Percentiles rank a stretch among this genome's conserved stretches.
phyloP scores from a whole-genome alignment of 2,329 filamentous ascomycete genomes.

The Colletotrichum noveboracense region DNA sequence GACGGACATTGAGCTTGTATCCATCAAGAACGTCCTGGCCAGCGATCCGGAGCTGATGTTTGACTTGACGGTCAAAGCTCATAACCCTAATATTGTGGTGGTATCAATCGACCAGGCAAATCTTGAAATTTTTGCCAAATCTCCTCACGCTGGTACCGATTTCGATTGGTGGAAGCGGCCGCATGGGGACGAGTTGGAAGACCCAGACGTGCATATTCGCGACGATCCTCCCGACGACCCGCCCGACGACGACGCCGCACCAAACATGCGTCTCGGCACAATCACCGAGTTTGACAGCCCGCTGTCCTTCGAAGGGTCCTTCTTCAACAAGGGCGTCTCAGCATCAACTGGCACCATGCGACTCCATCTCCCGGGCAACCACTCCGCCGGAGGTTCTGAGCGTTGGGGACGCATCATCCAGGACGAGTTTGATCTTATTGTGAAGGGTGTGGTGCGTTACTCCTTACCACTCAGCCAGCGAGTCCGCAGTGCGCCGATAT shows the following conservation, averaged over 20 bases:
- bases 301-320: constrained; percentile 86
- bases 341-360: constrained; percentile 84
- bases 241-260: constrained; percentile 69
- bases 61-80: constrained; percentile 83
- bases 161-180: constrained; percentile 63
- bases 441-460: constrained; percentile 91
- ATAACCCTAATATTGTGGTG: constrained; percentile 92
- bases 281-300: constrained; percentile 88
- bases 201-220: constrained; percentile 23
- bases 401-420: constrained; percentile 91
- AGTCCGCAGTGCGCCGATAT: constrained; percentile 63
- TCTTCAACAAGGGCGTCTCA: constrained; percentile 76
- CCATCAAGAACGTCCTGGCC: constrained; percentile 88
- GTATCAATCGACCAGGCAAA: constrained; percentile 88
- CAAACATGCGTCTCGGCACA: constrained; percentile 91
- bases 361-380: constrained; percentile 83
- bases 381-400: constrained; percentile 82
- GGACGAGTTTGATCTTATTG: constrained; percentile 91
- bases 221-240: constrained; percentile 56
- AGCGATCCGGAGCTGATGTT: constrained; percentile 96
- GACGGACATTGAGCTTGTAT: constrained; percentile 76
- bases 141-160: constrained; percentile 80
- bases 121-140: constrained; percentile 93
- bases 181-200: constrained; percentile 22
- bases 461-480: constrained; percentile 66